Base-by-base conservation (phyloP, 2,329 filamentous ascomycete genomes). In the Purpureocillium takamizusanense region DNA sequence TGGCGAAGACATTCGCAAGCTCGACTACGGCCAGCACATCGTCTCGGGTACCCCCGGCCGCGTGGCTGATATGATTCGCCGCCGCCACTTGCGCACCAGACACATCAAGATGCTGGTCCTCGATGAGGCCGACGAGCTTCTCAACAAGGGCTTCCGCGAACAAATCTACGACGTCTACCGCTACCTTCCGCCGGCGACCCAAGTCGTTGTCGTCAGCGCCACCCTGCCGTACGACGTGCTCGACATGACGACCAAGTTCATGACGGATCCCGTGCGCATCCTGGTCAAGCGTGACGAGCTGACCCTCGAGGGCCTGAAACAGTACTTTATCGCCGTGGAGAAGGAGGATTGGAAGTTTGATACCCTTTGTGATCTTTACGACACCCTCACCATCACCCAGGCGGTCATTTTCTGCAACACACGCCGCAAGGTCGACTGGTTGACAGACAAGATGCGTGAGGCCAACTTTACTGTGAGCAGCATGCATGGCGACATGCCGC, bases 311-410 rank as follows among this genome's bases (percentile, higher is more conserved):
- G 92, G 92, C 41, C 74, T 98, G 37, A 97, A 97, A 70, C 92
- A 98, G 63, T 98, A 95, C 72, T 98, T 95, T 61, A 97, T 98
- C 54, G 92, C 92, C 2, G 92, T 97, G 15, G 92, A 98, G 66
- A 97, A 95, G 71, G 92, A 98, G 63, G 92, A 97, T 61, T 98
- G 92, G 92, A 98, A 98, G 65, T 95, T 98, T 52, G 92, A 98
- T 61, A 98, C 92, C 3, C 80, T 98, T 4, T 97, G 88, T 64
- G 92, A 98, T 67, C 81, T 98, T 41, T 98, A 98, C 74, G 92
- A 98, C 61, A 97, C 92, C 11, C 76, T 98, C 33, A 98, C 92
- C 39, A 97, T 98, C 57, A 97, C 92, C 13, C 92, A 97, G 68
- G 92, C 92, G 33, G 92, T 98, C 61, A 98, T 98, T 61, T 98